A percentile compares a stretch with the other conserved stretches of the same genome.
These are phyloP conservation scores for Fragilariopsis cylindrus DNA, from an alignment of 108 stramenopile species.

Conservation along the genomic window DNA sequence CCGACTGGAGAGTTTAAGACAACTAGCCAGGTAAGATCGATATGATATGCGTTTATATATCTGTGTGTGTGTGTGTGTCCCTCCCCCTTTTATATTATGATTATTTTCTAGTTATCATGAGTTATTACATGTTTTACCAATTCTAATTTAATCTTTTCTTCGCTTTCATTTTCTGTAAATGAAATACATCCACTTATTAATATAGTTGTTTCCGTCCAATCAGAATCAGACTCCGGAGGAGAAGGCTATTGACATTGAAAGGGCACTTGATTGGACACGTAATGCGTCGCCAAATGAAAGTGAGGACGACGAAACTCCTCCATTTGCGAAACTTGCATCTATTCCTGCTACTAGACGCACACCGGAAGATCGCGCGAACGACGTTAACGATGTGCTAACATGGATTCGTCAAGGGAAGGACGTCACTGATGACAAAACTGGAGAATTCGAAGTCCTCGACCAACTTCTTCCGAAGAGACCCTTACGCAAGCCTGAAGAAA, in stretches of 20 bases:
- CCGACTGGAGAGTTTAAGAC: constrained; percentile 24
- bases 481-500: constrained; percentile 20
- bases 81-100: too few species aligned
- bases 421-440: constrained; percentile 23
- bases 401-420: constrained; percentile 28
- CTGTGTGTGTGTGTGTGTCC: too few species aligned
- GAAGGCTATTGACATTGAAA: constrained; percentile 36
- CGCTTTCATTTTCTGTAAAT: too few species aligned
- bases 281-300: not conserved
- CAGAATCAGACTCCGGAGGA: not conserved
- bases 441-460: constrained; percentile 23
- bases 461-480: constrained; percentile 26
- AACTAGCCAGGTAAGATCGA: constrained; percentile 12
- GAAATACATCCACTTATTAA: too few species aligned
- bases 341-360: not conserved
- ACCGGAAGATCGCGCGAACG: constrained; percentile 29
- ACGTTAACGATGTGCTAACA: constrained; percentile 21
- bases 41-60: too few species aligned
- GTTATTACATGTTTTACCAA: too few species aligned
- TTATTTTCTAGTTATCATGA: too few species aligned
- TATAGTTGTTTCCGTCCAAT: not conserved
- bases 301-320: constrained; percentile 6
- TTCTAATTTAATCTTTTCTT: too few species aligned
- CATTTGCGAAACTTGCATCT: not conserved
- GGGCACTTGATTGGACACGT: constrained; percentile 28